Evolutionary conservation across 2,329 filamentous ascomycete species (phyloP), one percentile per base, ranked within the genome.

Genomic region (Exophiala dermatitidis): DNA sequence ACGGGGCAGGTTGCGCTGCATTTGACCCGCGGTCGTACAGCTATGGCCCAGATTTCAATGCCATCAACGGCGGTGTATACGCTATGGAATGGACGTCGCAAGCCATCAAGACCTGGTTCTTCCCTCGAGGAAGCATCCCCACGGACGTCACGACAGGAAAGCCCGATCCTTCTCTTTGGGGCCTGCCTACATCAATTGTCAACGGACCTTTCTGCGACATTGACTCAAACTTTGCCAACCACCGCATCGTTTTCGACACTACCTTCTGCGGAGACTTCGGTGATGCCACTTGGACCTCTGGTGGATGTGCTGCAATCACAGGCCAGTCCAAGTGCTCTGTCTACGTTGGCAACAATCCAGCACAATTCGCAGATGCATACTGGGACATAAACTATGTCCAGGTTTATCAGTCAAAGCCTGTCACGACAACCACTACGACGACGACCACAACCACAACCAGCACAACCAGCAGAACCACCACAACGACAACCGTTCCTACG

Each of bases 11-110:
- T 10, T 75, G 74, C 54, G 68, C 68, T 1, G 69, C 74, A 10
- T 70, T 52, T 37, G 53, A 57, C 36, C 49, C 29, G n/a, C 40
- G 51, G 26, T 28, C 50, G 8, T 26, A 10, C 32, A 69, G 28
- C 48, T 83, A 75, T 52, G 82, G 82, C 34, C 66, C 67, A 3
- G 72, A 67, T 0, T 78, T 85, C 68, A 85, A 80, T 59, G 8
- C 51, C 7, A 51, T 43, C 34, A 29, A 28, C 5, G 58, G 63
- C 2, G 60, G 67, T 41, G 75, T 90, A 44, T 89, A 86, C 63
- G 85, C 82, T 36, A 80, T 84, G 56, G 82, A 89, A 68, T 95
- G 90, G 87, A 88, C 85, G 1, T 76, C 78, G 32, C 67, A 78
- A 0, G 76, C 76, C 58, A 93, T 97, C 68, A 78, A 78, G 40